Base-by-base conservation (phyloP, 179 eudicot genomes). In the Beta macrorhiza region DNA sequence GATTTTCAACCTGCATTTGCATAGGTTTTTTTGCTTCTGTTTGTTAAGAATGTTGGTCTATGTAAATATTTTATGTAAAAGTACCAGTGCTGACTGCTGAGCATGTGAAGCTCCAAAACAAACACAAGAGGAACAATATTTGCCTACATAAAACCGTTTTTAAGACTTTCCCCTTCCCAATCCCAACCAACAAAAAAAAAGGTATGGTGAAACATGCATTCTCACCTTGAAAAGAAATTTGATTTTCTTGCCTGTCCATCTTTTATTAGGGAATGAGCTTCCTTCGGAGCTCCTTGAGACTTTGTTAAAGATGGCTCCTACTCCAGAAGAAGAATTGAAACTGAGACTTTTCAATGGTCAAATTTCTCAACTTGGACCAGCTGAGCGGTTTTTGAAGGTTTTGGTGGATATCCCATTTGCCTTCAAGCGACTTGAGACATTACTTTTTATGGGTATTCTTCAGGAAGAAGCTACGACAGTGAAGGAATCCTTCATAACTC, bases 371-470 rank as follows among this genome's bases (percentile, higher is more conserved):
- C 93, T 93, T 69, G 97, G 97, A 53, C 86, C 93, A 17, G 98
- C 98, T 19, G 98, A 93, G 76, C 91, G 98, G 64, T 93, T 93
- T 84, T 75, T 93, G 67, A 93, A 93, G 83, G 86, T 81, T 29
- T 78, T 93, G 87, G 93, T 89, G 51, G 97, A 91, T 65, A 91
- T 91, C 62, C 98, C 98, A 49, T 92, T 88, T 85, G 92, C 98
- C 74, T 88, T 88, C 63, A 92, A 87, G 83, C 89, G 98, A 74
- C 73, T 93, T 51, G 97, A 93, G 61, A 82, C 91, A 3, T 85
- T 93, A 79, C 87, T 88, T 47, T 93, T 90, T 75, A 91, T 93
- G 91, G 72, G 90, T 82, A 85, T 88, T 72, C 80, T 90, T 55
- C 87, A 92, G 49, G 98, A 93, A 84, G 98, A 93, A 79, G 81